phyloP scores from a whole-genome alignment of 495 filamentous ascomycete species.

The Xylaria flabelliformis region DNA sequence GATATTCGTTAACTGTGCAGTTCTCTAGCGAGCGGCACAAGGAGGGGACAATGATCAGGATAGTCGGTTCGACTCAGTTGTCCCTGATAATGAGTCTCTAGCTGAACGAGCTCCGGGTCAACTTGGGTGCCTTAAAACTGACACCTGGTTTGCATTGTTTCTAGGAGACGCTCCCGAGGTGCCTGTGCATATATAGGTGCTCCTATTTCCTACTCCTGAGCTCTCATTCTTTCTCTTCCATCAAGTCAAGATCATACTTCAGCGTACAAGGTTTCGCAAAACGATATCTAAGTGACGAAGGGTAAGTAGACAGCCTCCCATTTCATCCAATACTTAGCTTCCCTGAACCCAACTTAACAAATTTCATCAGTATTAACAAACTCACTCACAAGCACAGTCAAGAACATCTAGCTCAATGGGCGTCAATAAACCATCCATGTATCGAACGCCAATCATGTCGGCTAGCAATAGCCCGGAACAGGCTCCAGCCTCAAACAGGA shows the following conservation, averaged over 20 bases:
- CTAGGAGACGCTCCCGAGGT: background rate
- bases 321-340: background rate
- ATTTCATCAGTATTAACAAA: background rate
- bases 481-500: background rate
- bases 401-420: background rate
- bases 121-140: background rate
- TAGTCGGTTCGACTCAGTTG: background rate
- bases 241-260: background rate
- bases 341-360: too few species aligned
- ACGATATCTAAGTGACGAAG: slow-evolving; percentile 1
- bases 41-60: background rate
- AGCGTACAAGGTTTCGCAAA: background rate
- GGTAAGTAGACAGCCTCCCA: background rate
- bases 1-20: background rate
- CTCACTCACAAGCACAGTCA: background rate
- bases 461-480: background rate
- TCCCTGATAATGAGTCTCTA: background rate
- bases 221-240: background rate
- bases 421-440: background rate
- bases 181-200: background rate
- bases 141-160: background rate
- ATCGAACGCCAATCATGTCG: background rate
- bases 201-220: background rate
- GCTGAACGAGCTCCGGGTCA: background rate
- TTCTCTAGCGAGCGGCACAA: background rate